Base-by-base conservation (phyloP, 2,329 filamentous ascomycete species). In the Aspergillus spinulosporus region DNA sequence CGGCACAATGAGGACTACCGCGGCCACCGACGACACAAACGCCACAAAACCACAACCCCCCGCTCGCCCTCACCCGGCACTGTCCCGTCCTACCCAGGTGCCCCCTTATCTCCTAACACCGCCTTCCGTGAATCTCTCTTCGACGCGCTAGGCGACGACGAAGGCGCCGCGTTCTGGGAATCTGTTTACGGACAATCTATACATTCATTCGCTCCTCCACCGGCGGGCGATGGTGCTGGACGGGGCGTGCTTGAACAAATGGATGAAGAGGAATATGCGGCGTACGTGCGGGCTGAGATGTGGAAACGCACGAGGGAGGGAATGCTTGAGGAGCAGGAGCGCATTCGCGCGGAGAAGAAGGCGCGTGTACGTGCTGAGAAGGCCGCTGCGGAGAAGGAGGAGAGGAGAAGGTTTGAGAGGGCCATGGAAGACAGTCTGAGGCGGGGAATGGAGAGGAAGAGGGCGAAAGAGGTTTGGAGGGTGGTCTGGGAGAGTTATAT, bases 121-220 rank as follows among this genome's bases (percentile, higher is more conserved):
- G 91, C 93, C 0, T 99, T 99, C 72, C 87, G 90, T 31, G 90
- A 96, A 72, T 96, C 92, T 0, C 86, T 99, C 4, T 97, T 97
- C 76, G 94, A 99, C 72, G 94, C 94, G 32, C 88, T 99, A 74
- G 93, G 92, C 37, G 94, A 99, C 73, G 93, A 97, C 69, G 94
- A 99, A 75, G 94, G 93, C 46, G 94, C 94, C 1, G 84, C 86
- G 5, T 99, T 94, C 77, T 99, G 94, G 94, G 88, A 97, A 72
- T 85, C 85, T n/a, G 90, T 99, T n/a, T 99, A 97, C 74, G 92
- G 92, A 1, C 93, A 97, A 71, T 93, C 94, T 0, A 88, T 97
- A 49, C 92, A 97, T 73, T 84, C 85, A 5, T 97, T 95, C 70
- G 71, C 84, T 0, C 79, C 82, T 28, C 79, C 80, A 0, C 73